phyloP scores from a whole-genome alignment of 2,329 filamentous ascomycete genomes.

The Aureobasidium mangrovei region DNA sequence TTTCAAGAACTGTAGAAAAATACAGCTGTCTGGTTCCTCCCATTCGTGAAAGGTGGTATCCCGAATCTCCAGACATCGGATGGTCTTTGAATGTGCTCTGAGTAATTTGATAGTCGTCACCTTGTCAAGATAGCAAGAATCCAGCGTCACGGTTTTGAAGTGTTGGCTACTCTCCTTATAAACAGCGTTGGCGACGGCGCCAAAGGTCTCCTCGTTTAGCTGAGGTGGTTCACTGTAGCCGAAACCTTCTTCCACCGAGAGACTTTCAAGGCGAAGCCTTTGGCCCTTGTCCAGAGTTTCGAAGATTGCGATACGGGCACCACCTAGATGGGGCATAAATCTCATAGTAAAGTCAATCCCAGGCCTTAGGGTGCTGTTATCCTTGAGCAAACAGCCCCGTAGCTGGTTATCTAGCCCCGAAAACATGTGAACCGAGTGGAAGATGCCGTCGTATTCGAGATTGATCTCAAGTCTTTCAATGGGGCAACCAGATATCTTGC shows the following conservation, averaged over 20 bases:
- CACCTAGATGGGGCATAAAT: too few relatives aligned
- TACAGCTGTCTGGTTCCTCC: too few relatives aligned
- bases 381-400: too few relatives aligned
- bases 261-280: background rate
- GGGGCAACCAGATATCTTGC: too few relatives aligned
- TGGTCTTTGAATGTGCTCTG: background rate
- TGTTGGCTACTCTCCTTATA: background rate
- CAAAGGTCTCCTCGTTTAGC: background rate
- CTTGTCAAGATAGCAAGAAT: background rate
- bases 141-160: background rate
- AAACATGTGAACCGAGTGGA: too few relatives aligned
- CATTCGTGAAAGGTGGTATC: background rate
- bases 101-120: background rate
- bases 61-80: background rate
- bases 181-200: background rate
- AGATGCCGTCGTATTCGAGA: too few relatives aligned
- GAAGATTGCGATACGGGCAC: background rate
- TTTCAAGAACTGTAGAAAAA: background rate
- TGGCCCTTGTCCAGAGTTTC: background rate
- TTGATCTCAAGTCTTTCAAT: too few relatives aligned
- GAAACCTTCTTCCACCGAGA: background rate
- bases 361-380: too few relatives aligned
- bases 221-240: background rate
- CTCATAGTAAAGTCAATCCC: too few relatives aligned
- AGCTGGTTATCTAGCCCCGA: too few relatives aligned